phyloP scores from a whole-genome alignment of 129 eudicot genomes.

The Centrapalus pauciflorus region DNA sequence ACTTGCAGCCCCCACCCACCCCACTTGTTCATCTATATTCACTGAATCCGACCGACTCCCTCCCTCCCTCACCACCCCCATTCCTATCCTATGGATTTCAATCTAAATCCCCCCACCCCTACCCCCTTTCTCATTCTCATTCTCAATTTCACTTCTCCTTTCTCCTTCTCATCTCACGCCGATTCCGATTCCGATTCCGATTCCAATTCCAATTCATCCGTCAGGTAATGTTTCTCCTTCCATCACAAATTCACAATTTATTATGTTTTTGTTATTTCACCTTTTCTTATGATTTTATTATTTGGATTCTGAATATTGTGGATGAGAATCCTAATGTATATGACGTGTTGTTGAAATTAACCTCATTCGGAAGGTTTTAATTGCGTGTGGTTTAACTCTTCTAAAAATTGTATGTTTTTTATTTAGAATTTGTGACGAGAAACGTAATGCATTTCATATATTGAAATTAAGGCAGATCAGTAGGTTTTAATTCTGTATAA shows the following conservation, averaged over 20 bases:
- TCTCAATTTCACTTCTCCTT: not conserved
- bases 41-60: slow-evolving; percentile 22
- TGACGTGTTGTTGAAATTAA: not conserved
- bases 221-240: too few species aligned
- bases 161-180: slow-evolving; percentile 2
- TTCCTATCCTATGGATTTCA: slow-evolving; percentile 17
- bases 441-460: not conserved
- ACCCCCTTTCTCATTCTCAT: not conserved
- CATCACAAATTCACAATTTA: too few species aligned
- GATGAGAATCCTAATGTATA: not conserved
- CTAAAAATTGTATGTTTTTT: not conserved
- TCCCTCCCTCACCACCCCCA: not conserved
- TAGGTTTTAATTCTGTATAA: not conserved
- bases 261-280: too few species aligned
- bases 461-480: not conserved
- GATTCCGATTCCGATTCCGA: too few species aligned
- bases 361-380: too few species aligned
- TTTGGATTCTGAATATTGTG: not conserved
- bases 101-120: not conserved
- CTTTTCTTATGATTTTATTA: too few species aligned
- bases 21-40: slow-evolving; percentile 29
- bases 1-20: slow-evolving; percentile 32
- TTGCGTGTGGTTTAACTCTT: not conserved
- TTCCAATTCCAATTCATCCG: not conserved
- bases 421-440: not conserved